phyloP scores from a whole-genome alignment of 805 yeast species.

The Yamadazyma sp. region DNA sequence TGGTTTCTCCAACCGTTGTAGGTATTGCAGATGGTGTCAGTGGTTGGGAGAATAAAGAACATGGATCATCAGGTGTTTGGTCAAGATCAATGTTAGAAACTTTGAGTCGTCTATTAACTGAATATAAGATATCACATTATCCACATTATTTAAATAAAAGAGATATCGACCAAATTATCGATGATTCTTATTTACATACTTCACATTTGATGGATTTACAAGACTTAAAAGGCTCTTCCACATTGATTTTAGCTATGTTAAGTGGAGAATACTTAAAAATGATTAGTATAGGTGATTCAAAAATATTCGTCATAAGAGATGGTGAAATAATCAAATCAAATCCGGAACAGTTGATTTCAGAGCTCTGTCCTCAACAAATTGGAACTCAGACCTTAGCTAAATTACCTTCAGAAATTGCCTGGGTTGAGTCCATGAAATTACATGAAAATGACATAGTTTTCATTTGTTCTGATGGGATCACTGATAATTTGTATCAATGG shows the following conservation, averaged over 20 bases:
- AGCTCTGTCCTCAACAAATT: constrained; percentile 51
- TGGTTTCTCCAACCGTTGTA: constrained; percentile 48
- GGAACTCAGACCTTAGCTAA: constrained; percentile 46
- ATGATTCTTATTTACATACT: constrained; percentile 46
- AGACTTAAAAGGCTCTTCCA: constrained; percentile 46
- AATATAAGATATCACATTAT: constrained; percentile 38
- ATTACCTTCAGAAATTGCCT: constrained; percentile 47
- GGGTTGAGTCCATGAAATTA: constrained; percentile 41
- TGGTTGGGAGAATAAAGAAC: constrained; percentile 48
- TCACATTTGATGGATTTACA: constrained; percentile 50
- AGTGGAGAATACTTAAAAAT: constrained; percentile 45
- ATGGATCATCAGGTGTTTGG: constrained; percentile 50
- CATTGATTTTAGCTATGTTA: constrained; percentile 46
- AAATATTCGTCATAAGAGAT: constrained; percentile 45
- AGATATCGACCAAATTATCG: constrained; percentile 43
- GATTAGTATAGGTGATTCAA: constrained; percentile 53
- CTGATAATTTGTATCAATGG: constrained; percentile 50
- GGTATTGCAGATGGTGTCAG: constrained; percentile 59
- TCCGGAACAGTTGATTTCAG: constrained; percentile 44
- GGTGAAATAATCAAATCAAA: constrained; percentile 42
- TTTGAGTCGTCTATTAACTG: constrained; percentile 43
- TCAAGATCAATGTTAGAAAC: constrained; percentile 52
- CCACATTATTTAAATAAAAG: constrained; percentile 37
- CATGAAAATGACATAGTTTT: constrained; percentile 42
- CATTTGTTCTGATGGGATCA: constrained; percentile 52